phyloP scores from a whole-genome alignment of 306 rosid genomes.

The Ormosia emarginata region DNA sequence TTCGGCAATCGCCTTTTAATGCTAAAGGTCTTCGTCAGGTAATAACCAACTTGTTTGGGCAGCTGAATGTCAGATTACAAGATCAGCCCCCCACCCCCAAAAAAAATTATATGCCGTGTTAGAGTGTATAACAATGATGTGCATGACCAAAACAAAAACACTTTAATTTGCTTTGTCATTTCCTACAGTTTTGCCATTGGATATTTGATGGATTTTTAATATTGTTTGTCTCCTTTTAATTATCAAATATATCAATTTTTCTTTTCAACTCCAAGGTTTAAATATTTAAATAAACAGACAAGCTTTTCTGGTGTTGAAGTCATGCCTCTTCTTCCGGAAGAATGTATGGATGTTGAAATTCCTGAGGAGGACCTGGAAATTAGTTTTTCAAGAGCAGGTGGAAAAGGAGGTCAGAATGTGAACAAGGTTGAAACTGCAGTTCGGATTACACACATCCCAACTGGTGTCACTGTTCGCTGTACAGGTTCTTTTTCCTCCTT shows the following conservation, averaged over 20 bases:
- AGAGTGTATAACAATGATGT: not conserved
- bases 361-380: slow-evolving; percentile 96
- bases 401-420: slow-evolving; percentile 97
- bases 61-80: slow-evolving; percentile 7
- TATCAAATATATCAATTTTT: not conserved
- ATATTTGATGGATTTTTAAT: too few species aligned
- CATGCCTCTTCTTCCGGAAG: slow-evolving; percentile 96
- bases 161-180: not conserved
- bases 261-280: not conserved
- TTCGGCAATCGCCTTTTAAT: slow-evolving; percentile 92
- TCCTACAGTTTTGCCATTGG: not conserved
- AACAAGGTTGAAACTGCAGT: slow-evolving; percentile 98
- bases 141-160: not conserved
- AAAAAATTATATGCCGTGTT: not conserved
- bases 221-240: not conserved
- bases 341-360: slow-evolving; percentile 74
- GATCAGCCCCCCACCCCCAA: not conserved
- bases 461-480: slow-evolving; percentile 92
- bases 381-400: slow-evolving; percentile 91
- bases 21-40: slow-evolving; percentile 98
- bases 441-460: slow-evolving; percentile 95
- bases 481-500: slow-evolving; percentile 55
- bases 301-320: slow-evolving; percentile 96
- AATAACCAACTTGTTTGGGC: slow-evolving; percentile 10
- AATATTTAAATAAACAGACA: slow-evolving; percentile 55